Evolutionary conservation across 352 stramenopile species (phyloP).

Genomic region (Globisporangium emineosum): DNA sequence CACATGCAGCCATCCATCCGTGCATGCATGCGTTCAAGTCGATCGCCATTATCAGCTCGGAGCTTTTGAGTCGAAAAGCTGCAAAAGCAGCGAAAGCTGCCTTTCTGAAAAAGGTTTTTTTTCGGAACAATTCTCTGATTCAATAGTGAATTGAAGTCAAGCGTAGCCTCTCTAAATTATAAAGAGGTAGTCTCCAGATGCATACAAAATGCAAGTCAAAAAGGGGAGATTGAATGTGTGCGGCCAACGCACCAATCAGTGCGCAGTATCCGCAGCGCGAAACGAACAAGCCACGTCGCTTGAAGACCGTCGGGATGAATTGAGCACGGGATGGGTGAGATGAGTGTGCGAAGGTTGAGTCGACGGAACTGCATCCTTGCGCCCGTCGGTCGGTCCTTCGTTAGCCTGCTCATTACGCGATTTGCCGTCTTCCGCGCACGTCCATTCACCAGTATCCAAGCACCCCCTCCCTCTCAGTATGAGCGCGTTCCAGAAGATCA

Average conservation of each 20-base stretch:
- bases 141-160: neutral
- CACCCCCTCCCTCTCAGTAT: conserved; percentile 1
- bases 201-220: no score
- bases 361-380: neutral
- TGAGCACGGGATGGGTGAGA: no score
- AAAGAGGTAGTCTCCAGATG: no score
- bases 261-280: neutral
- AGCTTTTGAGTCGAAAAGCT: no score
- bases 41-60: no score
- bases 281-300: conserved; percentile 1
- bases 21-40: neutral
- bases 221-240: neutral
- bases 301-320: conserved; percentile 7
- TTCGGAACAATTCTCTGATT: no score
- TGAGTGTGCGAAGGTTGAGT: neutral
- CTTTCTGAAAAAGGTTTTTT: no score
- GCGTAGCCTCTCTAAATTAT: no score
- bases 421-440: conserved; percentile 10
- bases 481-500: conserved; percentile 59
- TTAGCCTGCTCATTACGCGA: conserved; percentile 6
- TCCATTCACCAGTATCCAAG: conserved; percentile 4
- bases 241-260: conserved; percentile 2
- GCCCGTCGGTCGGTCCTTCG: neutral
- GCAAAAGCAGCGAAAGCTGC: no score
- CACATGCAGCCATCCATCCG: neutral